Conservation (phyloP, 2,329 filamentous ascomycete species). For the Albophoma yamanashiensis region DNA sequence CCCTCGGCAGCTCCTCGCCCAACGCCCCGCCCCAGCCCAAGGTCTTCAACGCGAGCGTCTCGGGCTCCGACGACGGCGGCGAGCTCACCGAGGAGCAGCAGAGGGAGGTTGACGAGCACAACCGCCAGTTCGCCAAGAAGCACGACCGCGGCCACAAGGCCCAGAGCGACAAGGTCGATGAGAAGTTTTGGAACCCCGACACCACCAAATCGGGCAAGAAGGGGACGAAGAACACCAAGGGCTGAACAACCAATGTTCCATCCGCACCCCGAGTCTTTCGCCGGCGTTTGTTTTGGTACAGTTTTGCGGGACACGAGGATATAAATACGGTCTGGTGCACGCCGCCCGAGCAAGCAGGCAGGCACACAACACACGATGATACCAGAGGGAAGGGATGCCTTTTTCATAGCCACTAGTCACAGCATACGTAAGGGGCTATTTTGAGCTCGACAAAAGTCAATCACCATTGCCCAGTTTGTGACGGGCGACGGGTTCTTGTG, state of each 20-base stretch:
- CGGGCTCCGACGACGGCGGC: constrained; percentile 16
- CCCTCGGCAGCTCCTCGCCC: constrained; percentile 18
- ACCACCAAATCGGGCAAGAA: constrained; percentile 2
- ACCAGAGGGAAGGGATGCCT: not conserved
- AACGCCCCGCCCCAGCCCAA: constrained; percentile 35
- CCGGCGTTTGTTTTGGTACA: not conserved
- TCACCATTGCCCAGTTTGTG: not conserved
- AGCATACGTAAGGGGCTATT: not conserved
- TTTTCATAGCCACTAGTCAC: not conserved
- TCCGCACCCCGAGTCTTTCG: not conserved
- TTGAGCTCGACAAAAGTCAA: not conserved
- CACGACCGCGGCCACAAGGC: constrained; percentile 35
- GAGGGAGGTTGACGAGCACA: constrained; percentile 47
- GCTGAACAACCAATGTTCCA: not conserved
- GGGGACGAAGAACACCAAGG: not conserved
- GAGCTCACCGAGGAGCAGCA: constrained; percentile 39
- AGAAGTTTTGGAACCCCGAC: constrained; percentile 36
- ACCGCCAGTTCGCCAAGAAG: constrained; percentile 43
- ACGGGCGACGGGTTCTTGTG: not conserved
- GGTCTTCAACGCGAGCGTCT: constrained; percentile 36
- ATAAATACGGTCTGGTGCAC: not conserved
- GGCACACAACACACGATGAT: not conserved
- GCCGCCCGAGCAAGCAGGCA: not conserved
- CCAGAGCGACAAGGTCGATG: constrained; percentile 39
- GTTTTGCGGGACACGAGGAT: not conserved